Percentiles rank a stretch among this genome's conserved stretches.
Evolutionary conservation across 345 rosid species (phyloP).

Genomic region (Carallia pectinifolia): DNA sequence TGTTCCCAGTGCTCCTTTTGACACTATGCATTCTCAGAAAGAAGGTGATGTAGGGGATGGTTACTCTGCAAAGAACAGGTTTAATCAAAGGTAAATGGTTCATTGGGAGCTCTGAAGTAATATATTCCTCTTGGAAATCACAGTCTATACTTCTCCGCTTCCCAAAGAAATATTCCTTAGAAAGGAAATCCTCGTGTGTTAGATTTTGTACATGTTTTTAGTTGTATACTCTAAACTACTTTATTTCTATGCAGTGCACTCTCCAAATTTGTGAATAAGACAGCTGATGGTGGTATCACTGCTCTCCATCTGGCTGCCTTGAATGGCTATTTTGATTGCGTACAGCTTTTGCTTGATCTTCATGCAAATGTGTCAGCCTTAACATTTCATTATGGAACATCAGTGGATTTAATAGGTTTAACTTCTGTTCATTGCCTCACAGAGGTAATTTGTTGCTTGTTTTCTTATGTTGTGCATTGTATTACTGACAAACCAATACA

Average conservation of each 20-base stretch:
- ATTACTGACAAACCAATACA: constrained; percentile 16
- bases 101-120: neutral
- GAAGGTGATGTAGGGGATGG: constrained; percentile 44
- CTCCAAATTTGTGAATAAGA: constrained; percentile 89
- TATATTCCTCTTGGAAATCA: neutral
- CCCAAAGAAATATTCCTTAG: neutral
- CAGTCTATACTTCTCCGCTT: neutral
- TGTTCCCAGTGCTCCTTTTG: constrained; percentile 75
- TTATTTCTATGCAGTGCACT: constrained; percentile 57
- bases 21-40: constrained; percentile 36
- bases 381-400: constrained; percentile 91
- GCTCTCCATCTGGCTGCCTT: constrained; percentile 98
- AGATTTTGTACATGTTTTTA: constrained; percentile 1
- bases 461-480: constrained; percentile 1
- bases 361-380: constrained; percentile 77
- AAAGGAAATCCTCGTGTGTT: neutral
- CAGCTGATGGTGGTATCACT: constrained; percentile 95
- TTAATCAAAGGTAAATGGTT: constrained; percentile 51
- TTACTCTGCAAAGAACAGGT: constrained; percentile 42
- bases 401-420: constrained; percentile 95
- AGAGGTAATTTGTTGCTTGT: neutral
- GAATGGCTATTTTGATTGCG: constrained; percentile 92
- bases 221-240: neutral
- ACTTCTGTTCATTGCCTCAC: neutral
- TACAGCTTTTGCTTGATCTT: constrained; percentile 91